phyloP scores from a whole-genome alignment of 257 asterid species.

The Fraxinus excelsior region DNA sequence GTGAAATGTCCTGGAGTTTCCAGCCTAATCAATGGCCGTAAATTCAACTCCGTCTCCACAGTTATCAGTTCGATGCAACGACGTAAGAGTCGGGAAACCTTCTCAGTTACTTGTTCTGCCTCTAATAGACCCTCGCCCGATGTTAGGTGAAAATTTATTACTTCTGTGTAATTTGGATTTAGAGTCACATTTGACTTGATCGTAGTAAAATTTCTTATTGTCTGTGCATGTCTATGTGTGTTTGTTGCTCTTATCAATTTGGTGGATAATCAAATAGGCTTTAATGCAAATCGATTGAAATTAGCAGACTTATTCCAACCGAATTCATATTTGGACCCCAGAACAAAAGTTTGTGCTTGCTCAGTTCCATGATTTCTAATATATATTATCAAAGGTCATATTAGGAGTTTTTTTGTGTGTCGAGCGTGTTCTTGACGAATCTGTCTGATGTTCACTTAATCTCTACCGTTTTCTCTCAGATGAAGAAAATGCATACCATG shows the following conservation, averaged over 20 bases:
- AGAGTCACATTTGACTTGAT: neutral
- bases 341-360: neutral
- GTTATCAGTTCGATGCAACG: constrained; percentile 22
- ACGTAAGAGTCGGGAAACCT: constrained; percentile 24
- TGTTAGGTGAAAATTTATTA: constrained; percentile 37
- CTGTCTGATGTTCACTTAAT: neutral
- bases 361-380: neutral
- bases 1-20: constrained; percentile 15
- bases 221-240: neutral
- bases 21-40: constrained; percentile 19
- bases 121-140: constrained; percentile 54
- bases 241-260: neutral
- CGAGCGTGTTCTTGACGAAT: neutral
- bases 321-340: neutral
- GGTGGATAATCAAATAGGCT: neutral
- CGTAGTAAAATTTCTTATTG: neutral
- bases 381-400: neutral
- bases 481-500: neutral
- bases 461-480: neutral
- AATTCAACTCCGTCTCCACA: constrained; percentile 25
- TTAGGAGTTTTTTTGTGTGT: neutral
- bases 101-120: constrained; percentile 48
- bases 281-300: neutral
- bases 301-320: neutral
- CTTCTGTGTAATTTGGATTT: neutral